Base-by-base conservation (phyloP, 805 yeast genomes). In the Ascoidea tarda region DNA sequence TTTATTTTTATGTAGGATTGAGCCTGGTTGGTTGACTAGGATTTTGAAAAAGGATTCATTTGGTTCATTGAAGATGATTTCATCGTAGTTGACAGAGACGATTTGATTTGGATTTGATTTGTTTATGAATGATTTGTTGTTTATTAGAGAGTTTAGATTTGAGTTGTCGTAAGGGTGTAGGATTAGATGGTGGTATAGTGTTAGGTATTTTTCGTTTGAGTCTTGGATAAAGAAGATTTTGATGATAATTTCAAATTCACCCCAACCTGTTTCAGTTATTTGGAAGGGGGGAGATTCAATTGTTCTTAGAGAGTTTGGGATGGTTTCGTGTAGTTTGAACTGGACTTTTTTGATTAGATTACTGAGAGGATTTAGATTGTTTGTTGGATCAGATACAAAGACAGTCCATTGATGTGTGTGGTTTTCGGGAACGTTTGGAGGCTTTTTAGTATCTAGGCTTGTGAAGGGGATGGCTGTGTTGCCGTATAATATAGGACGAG, bases 231-330 rank as follows among this genome's bases (percentile, higher is more conserved):
- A 93, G 65, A 82, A 90, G 16, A 93, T 78, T 63, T 90, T 87
- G 52, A 93, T 82, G 45, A 86, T 79, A 56, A 93, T 84, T 62
- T 93, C 99, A 67, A 93, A 93, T 66, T 93, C 99, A 59, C 99
- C 99, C 99, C 99, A 93, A 0, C 99, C 99, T 0, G 98, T 87
- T 63, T 93, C 99, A 1, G 96, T 85, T 33, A 93, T 88, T 65
- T 89, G 95, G 61, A 84, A 93, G 0, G 99, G 99, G 1, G 98
- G 97, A 33, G 72, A 64, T 57, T 93, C 98, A 14, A 91, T 74
- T 1, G 93, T 76, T 52, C 99, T 72, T n/a, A 88, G 79, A 1
- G 96, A 79, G 59, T 82, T 87, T 21, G 82, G 84, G 61, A 91
- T 93, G 0, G 99, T 93, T 58, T 93, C 99, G 66, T 93, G 99